Evolutionary conservation across 352 stramenopile species (phyloP).

Genomic region (Pythium myriotylum): DNA sequence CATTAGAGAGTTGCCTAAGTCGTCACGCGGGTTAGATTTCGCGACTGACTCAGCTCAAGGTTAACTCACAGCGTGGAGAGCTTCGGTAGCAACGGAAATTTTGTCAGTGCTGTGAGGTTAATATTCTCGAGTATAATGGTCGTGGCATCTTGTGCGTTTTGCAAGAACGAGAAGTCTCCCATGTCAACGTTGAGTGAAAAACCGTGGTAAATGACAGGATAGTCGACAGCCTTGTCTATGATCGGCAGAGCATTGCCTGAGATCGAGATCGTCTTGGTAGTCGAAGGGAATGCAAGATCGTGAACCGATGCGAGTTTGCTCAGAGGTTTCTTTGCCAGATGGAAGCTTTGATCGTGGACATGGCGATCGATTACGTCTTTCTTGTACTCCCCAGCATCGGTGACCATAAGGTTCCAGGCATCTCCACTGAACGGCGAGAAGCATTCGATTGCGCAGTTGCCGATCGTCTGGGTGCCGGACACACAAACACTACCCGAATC

Average conservation of each 20-base stretch:
- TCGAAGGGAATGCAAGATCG: constrained; percentile 36
- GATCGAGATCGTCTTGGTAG: constrained; percentile 36
- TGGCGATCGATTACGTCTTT: constrained; percentile 27
- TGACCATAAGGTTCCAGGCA: constrained; percentile 40
- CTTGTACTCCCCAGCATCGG: constrained; percentile 33
- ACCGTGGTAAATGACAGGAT: constrained; percentile 30
- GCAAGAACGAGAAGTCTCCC: constrained; percentile 21
- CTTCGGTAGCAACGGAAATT: constrained; percentile 31
- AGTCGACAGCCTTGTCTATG: constrained; percentile 37
- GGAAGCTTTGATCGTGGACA: constrained; percentile 27
- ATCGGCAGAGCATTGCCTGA: constrained; percentile 42
- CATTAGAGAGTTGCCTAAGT: constrained; percentile 23
- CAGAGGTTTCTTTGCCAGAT: constrained; percentile 29
- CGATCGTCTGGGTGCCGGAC: neutral
- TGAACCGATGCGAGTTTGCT: constrained; percentile 26
- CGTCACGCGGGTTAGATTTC: too few species aligned
- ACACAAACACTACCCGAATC: constrained; percentile 18
- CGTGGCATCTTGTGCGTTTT: constrained; percentile 32
- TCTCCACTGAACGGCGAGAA: constrained; percentile 35
- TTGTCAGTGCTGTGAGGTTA: constrained; percentile 32
- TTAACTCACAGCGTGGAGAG: constrained; percentile 34
- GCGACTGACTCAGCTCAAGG: too few species aligned
- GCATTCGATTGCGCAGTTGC: constrained; percentile 42
- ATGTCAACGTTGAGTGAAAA: constrained; percentile 29
- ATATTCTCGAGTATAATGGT: constrained; percentile 45